A percentile compares a stretch with the other conserved stretches of the same genome.
phyloP scores from a whole-genome alignment of 495 filamentous ascomycete genomes.

The Aspergillus nidulans region DNA sequence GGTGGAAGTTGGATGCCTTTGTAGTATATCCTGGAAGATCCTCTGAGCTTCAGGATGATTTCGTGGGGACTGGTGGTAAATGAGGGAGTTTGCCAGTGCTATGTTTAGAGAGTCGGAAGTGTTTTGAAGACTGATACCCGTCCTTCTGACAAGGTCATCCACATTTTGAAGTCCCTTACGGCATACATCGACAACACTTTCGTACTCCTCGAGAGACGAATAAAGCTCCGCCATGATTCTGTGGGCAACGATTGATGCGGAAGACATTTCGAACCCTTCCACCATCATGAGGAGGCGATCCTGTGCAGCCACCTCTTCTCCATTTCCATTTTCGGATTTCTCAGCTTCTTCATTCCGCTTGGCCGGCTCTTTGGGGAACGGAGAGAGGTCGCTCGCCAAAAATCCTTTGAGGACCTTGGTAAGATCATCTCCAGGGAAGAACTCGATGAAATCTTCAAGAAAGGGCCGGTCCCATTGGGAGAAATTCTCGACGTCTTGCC shows the following conservation, averaged over 20 bases:
- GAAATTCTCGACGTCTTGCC: slow-evolving; percentile 72
- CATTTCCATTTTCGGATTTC: slow-evolving; percentile 22
- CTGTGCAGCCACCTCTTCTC: slow-evolving; percentile 54
- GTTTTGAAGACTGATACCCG: slow-evolving; percentile 61
- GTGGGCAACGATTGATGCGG: slow-evolving; percentile 74
- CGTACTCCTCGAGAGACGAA: slow-evolving; percentile 78
- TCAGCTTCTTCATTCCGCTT: slow-evolving; percentile 21
- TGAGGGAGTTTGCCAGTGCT: slow-evolving; percentile 73
- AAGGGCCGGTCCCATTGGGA: slow-evolving; percentile 68
- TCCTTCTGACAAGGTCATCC: slow-evolving; percentile 54
- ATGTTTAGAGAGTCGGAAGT: slow-evolving; percentile 69
- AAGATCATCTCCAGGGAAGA: slow-evolving; percentile 82
- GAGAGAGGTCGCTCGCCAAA: slow-evolving; percentile 76
- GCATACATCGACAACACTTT: slow-evolving; percentile 72
- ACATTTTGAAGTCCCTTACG: slow-evolving; percentile 63
- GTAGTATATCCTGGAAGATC: slow-evolving; percentile 75
- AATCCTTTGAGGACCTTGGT: slow-evolving; percentile 76
- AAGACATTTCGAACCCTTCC: slow-evolving; percentile 69
- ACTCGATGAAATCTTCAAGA: slow-evolving; percentile 70
- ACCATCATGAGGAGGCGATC: slow-evolving; percentile 77
- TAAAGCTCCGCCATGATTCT: slow-evolving; percentile 83
- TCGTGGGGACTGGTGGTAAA: slow-evolving; percentile 83
- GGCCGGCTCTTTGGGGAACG: slow-evolving; percentile 54
- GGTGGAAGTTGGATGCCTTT: slow-evolving; percentile 66
- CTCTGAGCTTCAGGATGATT: slow-evolving; percentile 81